Base-by-base conservation (phyloP, 257 asterid species). In the Capsicum chinense region DNA sequence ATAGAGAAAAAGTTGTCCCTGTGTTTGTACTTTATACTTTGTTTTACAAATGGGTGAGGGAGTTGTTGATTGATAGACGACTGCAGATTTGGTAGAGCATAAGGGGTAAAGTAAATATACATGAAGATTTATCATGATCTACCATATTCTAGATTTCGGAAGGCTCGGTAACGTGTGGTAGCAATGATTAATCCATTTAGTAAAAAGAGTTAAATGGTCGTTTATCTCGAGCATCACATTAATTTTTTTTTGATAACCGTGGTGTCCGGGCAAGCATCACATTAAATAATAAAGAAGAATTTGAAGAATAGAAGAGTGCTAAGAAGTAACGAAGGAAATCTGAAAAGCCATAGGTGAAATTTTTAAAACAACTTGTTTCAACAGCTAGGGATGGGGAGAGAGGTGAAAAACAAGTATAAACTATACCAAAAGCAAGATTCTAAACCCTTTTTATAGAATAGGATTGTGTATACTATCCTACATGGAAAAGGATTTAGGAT, bases 221-320 rank as follows among this genome's bases (percentile, higher is more conserved):
- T 74, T 74, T 52, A 50, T 74, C 63, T 52, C 81, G 19, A 50
- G 81, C 62, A 74, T 74, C 60, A 19, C 58, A 73, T 74, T 37
- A 19, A 11, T 26, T 26, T 26, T 26, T 26, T 26, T 26, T 26
- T 26, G 0, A 26, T 26, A 26, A 26, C 33, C 33, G 33, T 26
- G 33, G 33, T 26, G 33, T 26, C 33, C 33, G 33, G 33, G 33
- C 81, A 50, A 50, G 81, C 62, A 74, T 74, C 60, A 19, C 58
- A 73, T 74, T 37, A 50, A 11, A 74, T 50, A 74, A 19, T 60
- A 48, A 50, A 19, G 80, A 50, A 50, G 19, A 19, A 74, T 56
- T 48, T 74, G 44, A 50, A 74, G 60, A 74, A 50, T 74, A 50
- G 19, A 74, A 50, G 11, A 19, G 60, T 12, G 60, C 7, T 50